Base-by-base conservation (phyloP, 23 red algal species). In the Gracilariopsis chorda region DNA sequence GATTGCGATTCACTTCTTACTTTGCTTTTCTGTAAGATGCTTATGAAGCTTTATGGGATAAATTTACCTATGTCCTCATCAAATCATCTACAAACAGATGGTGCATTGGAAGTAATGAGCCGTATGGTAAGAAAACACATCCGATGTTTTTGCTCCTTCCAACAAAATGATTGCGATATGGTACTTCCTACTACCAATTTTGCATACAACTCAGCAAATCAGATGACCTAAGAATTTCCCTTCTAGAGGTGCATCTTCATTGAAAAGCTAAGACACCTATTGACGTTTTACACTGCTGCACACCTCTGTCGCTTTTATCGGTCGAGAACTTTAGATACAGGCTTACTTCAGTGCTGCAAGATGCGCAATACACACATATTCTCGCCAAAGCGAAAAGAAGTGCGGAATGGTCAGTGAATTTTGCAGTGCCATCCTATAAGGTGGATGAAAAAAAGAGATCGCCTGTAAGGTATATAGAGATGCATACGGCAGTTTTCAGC, bases 81-180 rank as follows among this genome's bases (percentile, higher is more conserved):
- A 8, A 46, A 19, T 39, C 7, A 75, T 39, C 69, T 37, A 43
- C 69, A 75, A 46, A 75, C 69, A 43, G 69, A 75, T 75, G 69
- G 69, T 43, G 69, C 69, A 39, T 75, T 37, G 29, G 69, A 75
- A 39, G 43, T 75, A 25, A 75, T 75, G 8, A 75, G 43, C 43
- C 29, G 34, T 8, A 75, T 75, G 6, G 43, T 75, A 21, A 37
- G 43, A 39, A 75, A 46, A 27, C 43, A 39, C 43, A 27, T 75
- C 34, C 32, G 69, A 37, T 35, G 7, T 39, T 75, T 39, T 75
- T 7, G 10, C 34, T 75, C 69, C 21, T 75, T 39, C 43, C 69
- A 75, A 39, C 69, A 75, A 39, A 39, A 75, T 43, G 23, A 75
- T 39, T 43, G 34, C 8, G 32, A 75, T 75, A 39, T 4, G 27